Evolutionary conservation across 2,329 filamentous ascomycete genomes (phyloP).

Genomic region (Penicillium corylophilum): DNA sequence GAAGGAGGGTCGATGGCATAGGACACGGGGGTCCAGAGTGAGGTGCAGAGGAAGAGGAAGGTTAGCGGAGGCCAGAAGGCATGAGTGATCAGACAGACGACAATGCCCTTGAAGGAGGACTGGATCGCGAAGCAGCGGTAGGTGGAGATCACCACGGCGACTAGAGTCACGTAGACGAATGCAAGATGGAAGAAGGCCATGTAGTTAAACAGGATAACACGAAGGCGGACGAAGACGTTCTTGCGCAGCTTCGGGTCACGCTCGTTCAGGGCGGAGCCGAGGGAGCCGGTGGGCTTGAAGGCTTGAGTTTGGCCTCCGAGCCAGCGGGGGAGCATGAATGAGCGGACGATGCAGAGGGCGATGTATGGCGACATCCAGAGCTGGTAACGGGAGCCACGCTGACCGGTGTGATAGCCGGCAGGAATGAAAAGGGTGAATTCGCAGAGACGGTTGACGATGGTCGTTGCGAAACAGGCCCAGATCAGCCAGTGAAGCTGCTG

Average conservation of each 20-base stretch:
- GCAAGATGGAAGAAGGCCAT: conserved; percentile 56
- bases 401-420: conserved; percentile 59
- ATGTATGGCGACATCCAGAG: conserved; percentile 66
- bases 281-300: conserved; percentile 62
- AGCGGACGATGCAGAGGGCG: conserved; percentile 57
- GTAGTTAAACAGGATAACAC: conserved; percentile 57
- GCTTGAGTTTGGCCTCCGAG: conserved; percentile 59
- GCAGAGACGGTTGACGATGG: conserved; percentile 54
- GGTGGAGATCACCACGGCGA: conserved; percentile 51
- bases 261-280: conserved; percentile 58
- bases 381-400: conserved; percentile 56
- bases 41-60: conserved; percentile 56
- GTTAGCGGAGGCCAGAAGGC: conserved; percentile 63
- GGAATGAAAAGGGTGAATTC: conserved; percentile 61
- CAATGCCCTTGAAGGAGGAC: conserved; percentile 40
- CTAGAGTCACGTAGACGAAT: conserved; percentile 56
- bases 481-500: conserved; percentile 60
- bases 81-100: conserved; percentile 58
- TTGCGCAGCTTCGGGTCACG: conserved; percentile 47
- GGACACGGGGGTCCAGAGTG: conserved; percentile 58
- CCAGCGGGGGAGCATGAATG: conserved; percentile 60
- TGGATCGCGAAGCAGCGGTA: conserved; percentile 52
- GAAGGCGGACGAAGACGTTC: conserved; percentile 52
- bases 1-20: conserved; percentile 62
- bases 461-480: conserved; percentile 54